These are phyloP conservation scores for Nemania abortiva DNA, from an alignment of 2,329 filamentous ascomycete genomes.

Conservation along the genomic window DNA sequence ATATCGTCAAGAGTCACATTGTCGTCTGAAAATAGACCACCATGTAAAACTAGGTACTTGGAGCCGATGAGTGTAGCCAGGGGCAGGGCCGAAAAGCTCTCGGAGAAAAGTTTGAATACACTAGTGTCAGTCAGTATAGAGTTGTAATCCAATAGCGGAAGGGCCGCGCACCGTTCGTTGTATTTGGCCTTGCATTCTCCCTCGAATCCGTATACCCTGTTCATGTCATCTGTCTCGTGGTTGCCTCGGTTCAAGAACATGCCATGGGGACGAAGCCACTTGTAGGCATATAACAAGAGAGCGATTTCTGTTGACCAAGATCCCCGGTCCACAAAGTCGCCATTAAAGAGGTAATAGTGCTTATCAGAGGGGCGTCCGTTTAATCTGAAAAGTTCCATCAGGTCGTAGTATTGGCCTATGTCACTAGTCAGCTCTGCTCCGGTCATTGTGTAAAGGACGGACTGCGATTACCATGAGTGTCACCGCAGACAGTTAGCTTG, in stretches of 20 bases:
- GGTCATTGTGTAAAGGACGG: background rate
- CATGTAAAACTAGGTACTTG: constrained; percentile 93
- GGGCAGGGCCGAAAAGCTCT: constrained; percentile 94
- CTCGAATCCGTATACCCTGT: constrained; percentile 97
- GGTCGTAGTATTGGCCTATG: constrained; percentile 95
- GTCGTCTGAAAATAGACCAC: constrained; percentile 95
- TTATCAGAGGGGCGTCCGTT: constrained; percentile 88
- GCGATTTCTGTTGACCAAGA: constrained; percentile 99
- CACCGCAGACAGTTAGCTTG: constrained; percentile 92
- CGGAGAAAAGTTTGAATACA: constrained; percentile 96
- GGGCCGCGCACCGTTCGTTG: constrained; percentile 73
- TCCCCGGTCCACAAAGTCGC: constrained; percentile 96
- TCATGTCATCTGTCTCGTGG: constrained; percentile 99
- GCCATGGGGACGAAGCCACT: constrained; percentile 87
- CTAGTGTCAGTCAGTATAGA: constrained; percentile 55
- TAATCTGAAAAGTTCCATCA: constrained; percentile 93
- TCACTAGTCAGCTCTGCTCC: constrained; percentile 39
- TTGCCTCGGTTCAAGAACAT: constrained; percentile 99
- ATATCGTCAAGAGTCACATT: constrained; percentile 93
- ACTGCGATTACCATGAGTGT: constrained; percentile 82
- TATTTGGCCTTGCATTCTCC: constrained; percentile 99
- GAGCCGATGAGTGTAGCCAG: constrained; percentile 90
- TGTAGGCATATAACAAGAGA: constrained; percentile 92
- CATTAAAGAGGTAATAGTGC: constrained; percentile 97
- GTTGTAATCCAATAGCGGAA: constrained; percentile 5